Percentiles rank a stretch among this genome's conserved stretches.
These are phyloP conservation scores for Metschnikowia orientalis DNA, from an alignment of 805 yeast species.

Conservation along the genomic window DNA sequence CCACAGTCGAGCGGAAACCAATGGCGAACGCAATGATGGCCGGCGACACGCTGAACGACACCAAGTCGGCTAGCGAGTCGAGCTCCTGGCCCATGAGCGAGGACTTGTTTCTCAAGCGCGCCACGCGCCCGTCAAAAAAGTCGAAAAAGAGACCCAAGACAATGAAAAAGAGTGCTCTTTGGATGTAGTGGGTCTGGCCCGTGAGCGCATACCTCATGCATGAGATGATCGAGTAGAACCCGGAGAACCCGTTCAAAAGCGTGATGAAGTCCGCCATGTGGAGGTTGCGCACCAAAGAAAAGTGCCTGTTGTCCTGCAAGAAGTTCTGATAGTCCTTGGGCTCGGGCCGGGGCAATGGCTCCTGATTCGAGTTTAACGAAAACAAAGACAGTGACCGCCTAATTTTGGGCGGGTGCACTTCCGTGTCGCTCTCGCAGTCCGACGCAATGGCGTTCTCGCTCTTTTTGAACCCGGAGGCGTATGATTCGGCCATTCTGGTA, in stretches of 20 bases:
- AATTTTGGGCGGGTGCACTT: conserved; percentile 22
- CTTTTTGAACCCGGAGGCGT: conserved; percentile 20
- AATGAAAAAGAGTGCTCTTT: conserved; percentile 85
- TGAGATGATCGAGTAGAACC: conserved; percentile 84
- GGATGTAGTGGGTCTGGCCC: conserved; percentile 63
- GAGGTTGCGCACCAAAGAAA: conserved; percentile 77
- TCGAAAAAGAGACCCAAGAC: conserved; percentile 92
- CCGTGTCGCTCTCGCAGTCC: conserved; percentile 33
- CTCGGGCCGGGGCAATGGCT: conserved; percentile 73
- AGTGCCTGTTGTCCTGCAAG: conserved; percentile 78
- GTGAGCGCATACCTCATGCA: conserved; percentile 78
- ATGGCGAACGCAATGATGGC: conserved; percentile 88
- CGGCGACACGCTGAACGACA: conserved; percentile 94
- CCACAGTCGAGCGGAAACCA: conserved; percentile 83
- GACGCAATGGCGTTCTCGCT: conserved; percentile 35
- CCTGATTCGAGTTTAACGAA: conserved; percentile 48
- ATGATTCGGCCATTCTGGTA: conserved; percentile 15
- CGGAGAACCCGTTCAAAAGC: conserved; percentile 87
- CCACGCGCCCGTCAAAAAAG: conserved; percentile 95
- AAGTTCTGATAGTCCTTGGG: conserved; percentile 73
- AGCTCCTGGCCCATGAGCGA: conserved; percentile 96
- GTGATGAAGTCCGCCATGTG: conserved; percentile 97
- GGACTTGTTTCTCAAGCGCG: conserved; percentile 86
- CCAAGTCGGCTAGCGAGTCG: conserved; percentile 92
- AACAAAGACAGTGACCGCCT: conserved; percentile 53